A percentile compares a stretch with the other conserved stretches of the same genome.
phyloP scores from a whole-genome alignment of 495 filamentous ascomycete species.

The Penicillium crystallinum region DNA sequence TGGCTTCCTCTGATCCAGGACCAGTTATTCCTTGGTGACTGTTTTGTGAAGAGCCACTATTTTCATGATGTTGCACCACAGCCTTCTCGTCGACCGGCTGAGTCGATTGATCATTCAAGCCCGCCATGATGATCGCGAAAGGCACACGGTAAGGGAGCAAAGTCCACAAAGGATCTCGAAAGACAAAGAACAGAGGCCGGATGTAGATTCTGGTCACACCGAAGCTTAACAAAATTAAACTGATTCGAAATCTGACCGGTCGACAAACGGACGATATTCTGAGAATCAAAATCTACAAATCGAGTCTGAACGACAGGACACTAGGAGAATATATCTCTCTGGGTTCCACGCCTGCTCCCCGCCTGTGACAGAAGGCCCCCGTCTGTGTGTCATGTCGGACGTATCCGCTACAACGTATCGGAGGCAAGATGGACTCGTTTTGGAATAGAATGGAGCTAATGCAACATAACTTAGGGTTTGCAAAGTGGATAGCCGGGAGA shows the following conservation, averaged over 20 bases:
- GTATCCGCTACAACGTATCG: constrained; percentile 8
- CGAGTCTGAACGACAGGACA: background rate
- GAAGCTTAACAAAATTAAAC: background rate
- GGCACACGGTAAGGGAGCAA: background rate
- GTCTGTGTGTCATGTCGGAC: background rate
- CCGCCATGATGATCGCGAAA: constrained; percentile 12
- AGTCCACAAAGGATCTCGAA: background rate
- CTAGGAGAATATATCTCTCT: background rate
- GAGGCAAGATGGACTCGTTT: background rate
- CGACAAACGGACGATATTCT: background rate
- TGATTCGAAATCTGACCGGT: background rate
- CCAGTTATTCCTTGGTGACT: constrained; percentile 25
- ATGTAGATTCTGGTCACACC: background rate
- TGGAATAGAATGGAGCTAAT: background rate
- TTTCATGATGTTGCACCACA: constrained; percentile 8
- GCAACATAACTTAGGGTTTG: background rate
- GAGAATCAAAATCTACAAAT: background rate
- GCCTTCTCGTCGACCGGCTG: constrained; percentile 26
- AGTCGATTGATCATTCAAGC: constrained; percentile 13
- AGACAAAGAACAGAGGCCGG: background rate
- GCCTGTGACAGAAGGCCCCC: background rate
- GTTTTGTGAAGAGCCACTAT: constrained; percentile 13
- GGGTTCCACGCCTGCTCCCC: background rate
- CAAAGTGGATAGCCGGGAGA: constrained; percentile 24
- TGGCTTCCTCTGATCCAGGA: constrained; percentile 13